These are phyloP conservation scores for Aegilops bicornis DNA, from an alignment of 176 grass and related monocot genomes.

Conservation along the genomic window DNA sequence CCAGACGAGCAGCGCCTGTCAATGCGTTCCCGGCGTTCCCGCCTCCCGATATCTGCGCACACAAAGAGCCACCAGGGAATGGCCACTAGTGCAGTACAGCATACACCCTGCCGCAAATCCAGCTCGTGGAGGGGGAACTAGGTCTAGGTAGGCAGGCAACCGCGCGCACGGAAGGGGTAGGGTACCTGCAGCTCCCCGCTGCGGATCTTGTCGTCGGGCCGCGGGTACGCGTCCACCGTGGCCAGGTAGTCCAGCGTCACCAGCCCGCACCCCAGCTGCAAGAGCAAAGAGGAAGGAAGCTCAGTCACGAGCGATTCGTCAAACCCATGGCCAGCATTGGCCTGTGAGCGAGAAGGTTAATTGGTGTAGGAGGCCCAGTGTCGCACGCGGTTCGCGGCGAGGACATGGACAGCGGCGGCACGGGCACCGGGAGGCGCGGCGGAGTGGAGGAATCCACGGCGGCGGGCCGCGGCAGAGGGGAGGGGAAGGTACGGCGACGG, in stretches of 20 bases:
- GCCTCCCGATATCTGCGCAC: constrained; percentile 41
- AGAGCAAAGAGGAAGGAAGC: neutral
- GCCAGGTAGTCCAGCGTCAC: constrained; percentile 53
- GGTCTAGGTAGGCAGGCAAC: neutral
- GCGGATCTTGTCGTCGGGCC: constrained; percentile 59
- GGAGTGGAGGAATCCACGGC: neutral
- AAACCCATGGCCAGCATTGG: neutral
- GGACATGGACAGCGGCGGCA: neutral
- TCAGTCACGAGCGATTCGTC: neutral
- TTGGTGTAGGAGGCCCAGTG: neutral
- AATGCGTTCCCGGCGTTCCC: constrained; percentile 51
- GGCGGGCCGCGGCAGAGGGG: neutral
- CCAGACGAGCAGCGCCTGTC: constrained; percentile 48
- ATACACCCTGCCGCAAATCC: neutral
- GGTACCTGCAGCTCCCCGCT: constrained; percentile 43
- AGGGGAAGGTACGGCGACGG: neutral
- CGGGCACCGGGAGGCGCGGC: neutral
- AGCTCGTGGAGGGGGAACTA: neutral
- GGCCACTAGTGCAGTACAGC: neutral
- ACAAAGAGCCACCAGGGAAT: neutral
- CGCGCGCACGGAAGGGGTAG: no score
- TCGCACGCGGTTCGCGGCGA: constrained; percentile 10
- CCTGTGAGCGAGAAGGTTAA: neutral
- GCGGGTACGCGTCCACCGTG: constrained; percentile 46
- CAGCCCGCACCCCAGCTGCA: constrained; percentile 54